Conservation (phyloP, 2,329 filamentous ascomycete species). For the Shiraia sp. region DNA sequence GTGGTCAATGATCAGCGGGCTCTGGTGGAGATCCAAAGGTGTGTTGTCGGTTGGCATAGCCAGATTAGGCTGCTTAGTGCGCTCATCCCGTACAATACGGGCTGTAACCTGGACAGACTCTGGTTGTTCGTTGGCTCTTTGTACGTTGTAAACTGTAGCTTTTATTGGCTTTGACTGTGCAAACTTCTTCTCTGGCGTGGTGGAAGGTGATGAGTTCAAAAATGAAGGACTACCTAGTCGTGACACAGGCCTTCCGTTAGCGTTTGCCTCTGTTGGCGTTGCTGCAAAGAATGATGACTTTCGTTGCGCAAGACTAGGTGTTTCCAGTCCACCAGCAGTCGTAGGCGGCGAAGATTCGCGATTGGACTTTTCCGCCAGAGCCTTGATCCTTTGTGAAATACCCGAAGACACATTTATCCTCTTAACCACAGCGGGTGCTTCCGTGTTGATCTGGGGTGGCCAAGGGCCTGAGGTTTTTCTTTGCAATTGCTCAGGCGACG, state of each 20-base stretch:
- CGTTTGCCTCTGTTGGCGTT: conserved; percentile 35
- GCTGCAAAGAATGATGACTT: conserved; percentile 45
- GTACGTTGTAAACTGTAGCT: conserved; percentile 47
- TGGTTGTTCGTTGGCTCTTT: conserved; percentile 50
- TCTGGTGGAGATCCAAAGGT: conserved; percentile 56
- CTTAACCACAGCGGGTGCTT: conserved; percentile 55
- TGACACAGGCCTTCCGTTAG: conserved; percentile 27
- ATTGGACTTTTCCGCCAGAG: conserved; percentile 75
- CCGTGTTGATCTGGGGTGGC: conserved; percentile 29
- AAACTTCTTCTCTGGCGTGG: conserved; percentile 32
- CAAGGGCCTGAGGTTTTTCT: conserved; percentile 40
- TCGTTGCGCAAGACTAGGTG: conserved; percentile 41
- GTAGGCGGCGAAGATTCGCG: conserved; percentile 47
- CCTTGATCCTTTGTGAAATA: conserved; percentile 93
- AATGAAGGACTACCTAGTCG: conserved; percentile 37
- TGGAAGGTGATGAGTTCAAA: conserved; percentile 27
- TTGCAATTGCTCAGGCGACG: conserved; percentile 31
- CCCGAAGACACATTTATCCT: conserved; percentile 85
- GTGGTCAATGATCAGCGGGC: conserved; percentile 67
- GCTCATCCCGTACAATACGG: conserved; percentile 72
- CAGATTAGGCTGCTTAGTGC: conserved; percentile 33
- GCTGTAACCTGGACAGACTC: conserved; percentile 90
- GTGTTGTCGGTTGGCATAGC: conserved; percentile 56
- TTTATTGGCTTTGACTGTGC: conserved; percentile 24
- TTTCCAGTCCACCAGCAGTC: conserved; percentile 25